phyloP scores from a whole-genome alignment of 768 basidiomycete genomes.

The Lentinus tigrinus region DNA sequence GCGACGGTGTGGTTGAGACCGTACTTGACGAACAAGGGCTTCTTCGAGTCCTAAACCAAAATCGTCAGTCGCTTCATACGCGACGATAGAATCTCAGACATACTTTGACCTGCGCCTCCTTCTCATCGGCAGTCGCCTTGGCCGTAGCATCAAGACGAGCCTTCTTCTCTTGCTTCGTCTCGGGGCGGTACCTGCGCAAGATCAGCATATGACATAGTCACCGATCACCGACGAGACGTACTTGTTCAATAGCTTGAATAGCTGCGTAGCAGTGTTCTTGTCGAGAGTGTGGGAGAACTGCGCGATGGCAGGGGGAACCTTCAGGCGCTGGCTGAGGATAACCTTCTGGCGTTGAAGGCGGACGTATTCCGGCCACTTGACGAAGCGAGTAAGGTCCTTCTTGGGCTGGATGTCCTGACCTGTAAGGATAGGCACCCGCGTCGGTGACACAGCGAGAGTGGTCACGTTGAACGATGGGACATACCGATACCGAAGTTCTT shows the following conservation, averaged over 20 bases:
- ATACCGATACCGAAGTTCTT: constrained; percentile 96
- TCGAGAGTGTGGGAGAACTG: constrained; percentile 97
- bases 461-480: background rate
- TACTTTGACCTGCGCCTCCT: constrained; percentile 60
- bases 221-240: constrained; percentile 22
- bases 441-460: background rate
- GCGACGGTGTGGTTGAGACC: constrained; percentile 97
- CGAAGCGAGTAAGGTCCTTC: constrained; percentile 92
- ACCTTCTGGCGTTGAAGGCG: constrained; percentile 98
- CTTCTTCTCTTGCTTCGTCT: constrained; percentile 97
- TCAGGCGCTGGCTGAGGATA: constrained; percentile 95
- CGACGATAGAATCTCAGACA: background rate
- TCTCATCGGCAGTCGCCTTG: constrained; percentile 76
- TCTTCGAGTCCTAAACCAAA: constrained; percentile 72
- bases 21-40: constrained; percentile 93
- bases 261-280: constrained; percentile 98
- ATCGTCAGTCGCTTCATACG: background rate
- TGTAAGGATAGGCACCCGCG: constrained; percentile 29
- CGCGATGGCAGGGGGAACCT: constrained; percentile 97
- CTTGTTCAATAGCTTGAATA: constrained; percentile 98
- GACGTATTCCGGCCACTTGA: constrained; percentile 99
- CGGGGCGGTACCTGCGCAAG: constrained; percentile 69
- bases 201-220: background rate
- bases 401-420: constrained; percentile 92
- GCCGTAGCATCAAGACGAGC: constrained; percentile 80